Evolutionary conservation across 1,284 basidiomycete species (phyloP).

Genomic region (Irpex sp.): DNA sequence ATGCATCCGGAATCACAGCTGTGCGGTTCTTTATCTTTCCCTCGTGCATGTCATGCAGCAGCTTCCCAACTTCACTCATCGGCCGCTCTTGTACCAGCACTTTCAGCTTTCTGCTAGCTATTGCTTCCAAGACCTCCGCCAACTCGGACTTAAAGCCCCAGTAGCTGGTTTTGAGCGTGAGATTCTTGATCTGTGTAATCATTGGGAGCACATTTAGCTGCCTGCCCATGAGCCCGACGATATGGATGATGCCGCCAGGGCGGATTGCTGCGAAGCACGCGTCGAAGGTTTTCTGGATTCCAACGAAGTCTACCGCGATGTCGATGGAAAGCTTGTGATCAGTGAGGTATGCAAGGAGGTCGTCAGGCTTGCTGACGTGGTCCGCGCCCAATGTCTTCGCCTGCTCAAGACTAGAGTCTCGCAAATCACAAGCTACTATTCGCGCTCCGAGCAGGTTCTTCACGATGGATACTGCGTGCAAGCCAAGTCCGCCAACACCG

Average conservation of each 20-base stretch:
- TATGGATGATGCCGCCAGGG: conserved; percentile 14
- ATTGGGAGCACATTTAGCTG: conserved; percentile 9
- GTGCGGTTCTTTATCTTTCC: conserved; percentile 14
- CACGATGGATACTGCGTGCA: conserved; percentile 19
- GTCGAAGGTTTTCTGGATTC: conserved; percentile 16
- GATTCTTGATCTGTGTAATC: conserved; percentile 12
- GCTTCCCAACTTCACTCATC: conserved; percentile 13
- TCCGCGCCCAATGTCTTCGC: conserved; percentile 18
- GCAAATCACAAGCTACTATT: conserved; percentile 18
- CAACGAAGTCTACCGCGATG: conserved; percentile 31
- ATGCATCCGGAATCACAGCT: conserved; percentile 11
- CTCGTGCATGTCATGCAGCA: conserved; percentile 12
- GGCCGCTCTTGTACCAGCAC: conserved; percentile 17
- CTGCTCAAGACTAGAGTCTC: conserved; percentile 9
- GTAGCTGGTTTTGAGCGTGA: conserved; percentile 12
- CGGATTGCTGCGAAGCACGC: conserved; percentile 8
- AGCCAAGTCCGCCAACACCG: conserved; percentile 20
- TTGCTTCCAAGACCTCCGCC: conserved; percentile 16
- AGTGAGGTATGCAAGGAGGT: conserved; percentile 10
- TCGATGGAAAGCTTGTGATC: conserved; percentile 32
- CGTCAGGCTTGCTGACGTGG: conserved; percentile 12
- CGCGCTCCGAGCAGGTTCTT: conserved; percentile 16
- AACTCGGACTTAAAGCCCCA: conserved; percentile 16
- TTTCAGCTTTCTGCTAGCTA: conserved; percentile 17
- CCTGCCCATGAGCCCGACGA: conserved; percentile 13